Percentiles rank a stretch among this genome's conserved stretches.
phyloP scores from a whole-genome alignment of 179 eudicot species.

The Vitellaria paradoxa region DNA sequence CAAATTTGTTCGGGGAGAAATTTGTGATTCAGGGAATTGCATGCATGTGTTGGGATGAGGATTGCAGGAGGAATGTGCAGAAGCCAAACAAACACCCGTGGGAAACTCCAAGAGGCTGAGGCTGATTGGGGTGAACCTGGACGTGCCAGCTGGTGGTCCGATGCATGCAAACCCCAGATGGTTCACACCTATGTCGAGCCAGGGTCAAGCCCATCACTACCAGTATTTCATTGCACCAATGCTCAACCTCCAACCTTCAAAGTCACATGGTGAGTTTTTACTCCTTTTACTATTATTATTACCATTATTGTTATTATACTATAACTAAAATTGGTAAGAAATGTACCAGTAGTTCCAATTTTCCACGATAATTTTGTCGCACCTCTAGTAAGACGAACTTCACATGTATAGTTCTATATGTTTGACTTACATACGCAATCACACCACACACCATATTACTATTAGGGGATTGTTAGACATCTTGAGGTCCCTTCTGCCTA shows the following conservation, averaged over 20 bases:
- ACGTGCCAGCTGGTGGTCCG: constrained; percentile 40
- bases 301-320: too few relatives aligned
- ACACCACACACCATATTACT: too few relatives aligned
- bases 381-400: too few relatives aligned
- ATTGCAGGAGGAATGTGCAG: constrained; percentile 9
- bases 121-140: constrained; percentile 51
- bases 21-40: background rate
- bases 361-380: too few relatives aligned
- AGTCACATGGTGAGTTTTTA: constrained; percentile 22
- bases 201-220: constrained; percentile 16
- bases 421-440: too few relatives aligned
- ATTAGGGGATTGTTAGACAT: too few relatives aligned
- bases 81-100: constrained; percentile 13
- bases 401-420: too few relatives aligned
- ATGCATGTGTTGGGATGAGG: background rate
- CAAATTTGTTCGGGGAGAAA: background rate
- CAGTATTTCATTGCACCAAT: background rate
- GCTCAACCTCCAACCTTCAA: constrained; percentile 1
- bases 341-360: background rate
- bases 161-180: constrained; percentile 40
- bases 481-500: too few relatives aligned
- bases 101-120: constrained; percentile 54
- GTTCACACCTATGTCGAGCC: constrained; percentile 30
- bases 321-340: too few relatives aligned
- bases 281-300: too few relatives aligned